These are phyloP conservation scores for Colletotrichum kahawae DNA, from an alignment of 2,329 filamentous ascomycete genomes.

Conservation along the genomic window DNA sequence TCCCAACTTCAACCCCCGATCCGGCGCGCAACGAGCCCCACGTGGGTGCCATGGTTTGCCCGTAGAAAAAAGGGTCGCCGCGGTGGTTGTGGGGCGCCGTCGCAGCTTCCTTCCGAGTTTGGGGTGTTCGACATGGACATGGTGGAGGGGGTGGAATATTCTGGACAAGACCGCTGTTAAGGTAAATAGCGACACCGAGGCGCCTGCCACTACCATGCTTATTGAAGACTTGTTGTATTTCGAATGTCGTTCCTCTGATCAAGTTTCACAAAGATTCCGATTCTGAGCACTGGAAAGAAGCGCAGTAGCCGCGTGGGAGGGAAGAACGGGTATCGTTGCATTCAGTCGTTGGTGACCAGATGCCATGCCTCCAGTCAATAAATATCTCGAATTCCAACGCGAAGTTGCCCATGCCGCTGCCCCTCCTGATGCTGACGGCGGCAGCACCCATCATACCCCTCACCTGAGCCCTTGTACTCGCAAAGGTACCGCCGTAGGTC, in stretches of 20 bases:
- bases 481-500: conserved; percentile 3
- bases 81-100: neutral
- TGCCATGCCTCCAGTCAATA: conserved; percentile 13
- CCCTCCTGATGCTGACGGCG: neutral
- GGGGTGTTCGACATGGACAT: neutral
- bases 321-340: neutral
- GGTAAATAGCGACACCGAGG: neutral
- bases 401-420: neutral
- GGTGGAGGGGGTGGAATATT: conserved; percentile 13
- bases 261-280: neutral
- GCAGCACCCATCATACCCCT: neutral
- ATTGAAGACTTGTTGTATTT: neutral
- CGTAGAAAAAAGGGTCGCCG: neutral
- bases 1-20: neutral
- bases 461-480: neutral
- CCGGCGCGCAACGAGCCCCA: neutral
- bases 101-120: neutral
- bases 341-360: neutral
- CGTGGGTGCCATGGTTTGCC: conserved; percentile 19
- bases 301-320: conserved; percentile 1
- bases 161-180: conserved; percentile 9
- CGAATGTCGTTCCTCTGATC: neutral
- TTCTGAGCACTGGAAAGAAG: neutral
- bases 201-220: neutral
- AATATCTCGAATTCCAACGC: conserved; percentile 2